Base-by-base conservation (phyloP, 2,329 filamentous ascomycete species). In the Juglanconis oblonga region DNA sequence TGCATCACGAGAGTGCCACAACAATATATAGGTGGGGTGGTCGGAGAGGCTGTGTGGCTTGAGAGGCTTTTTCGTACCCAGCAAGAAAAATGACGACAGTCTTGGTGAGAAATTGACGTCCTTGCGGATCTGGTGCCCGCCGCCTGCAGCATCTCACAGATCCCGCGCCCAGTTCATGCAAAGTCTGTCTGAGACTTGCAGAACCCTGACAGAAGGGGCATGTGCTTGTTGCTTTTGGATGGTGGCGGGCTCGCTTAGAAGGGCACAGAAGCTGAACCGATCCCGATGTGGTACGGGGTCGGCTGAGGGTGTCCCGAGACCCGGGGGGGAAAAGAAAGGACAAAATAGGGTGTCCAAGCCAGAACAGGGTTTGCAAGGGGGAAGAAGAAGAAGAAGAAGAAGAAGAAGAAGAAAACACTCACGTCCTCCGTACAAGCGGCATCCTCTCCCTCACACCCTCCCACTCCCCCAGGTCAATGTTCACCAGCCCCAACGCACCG, bases 401-500 rank as follows among this genome's bases (percentile, higher is more conserved):
- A 35, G 40, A 42, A 29, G 6, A 44, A 29, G 32, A 48, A 55
- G 42, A 11, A 60, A 55, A 14, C 11, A 80, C 82, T 79, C 62
- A 84, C 82, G 72, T 79, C 65, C 83, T 73, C 65, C 82, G 71
- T 50, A 75, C 73, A 55, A 85, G 68, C 50, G 82, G 82, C 79
- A 85, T 82, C 71, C 77, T 75, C 58, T 70, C 72, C 68, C 84
- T 74, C 5, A 86, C 75, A 62, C 73, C 75, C 64, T 76, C 76
- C 73, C 80, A 71, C 59, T 79, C 67, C 2, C 66, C 77, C 35
- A 81, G 62, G 63, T 86, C 81, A 50, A 87, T 77, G 48, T 85
- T 80, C 0, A 83, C 81, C 32, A 85, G 75, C 8, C 81, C 83
- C 62, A 87, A 72, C 65, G 81, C 76, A 14, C 74, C 78, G n/a